These are phyloP conservation scores for Camelina sativa DNA, from an alignment of 345 rosid species.

Conservation along the genomic window DNA sequence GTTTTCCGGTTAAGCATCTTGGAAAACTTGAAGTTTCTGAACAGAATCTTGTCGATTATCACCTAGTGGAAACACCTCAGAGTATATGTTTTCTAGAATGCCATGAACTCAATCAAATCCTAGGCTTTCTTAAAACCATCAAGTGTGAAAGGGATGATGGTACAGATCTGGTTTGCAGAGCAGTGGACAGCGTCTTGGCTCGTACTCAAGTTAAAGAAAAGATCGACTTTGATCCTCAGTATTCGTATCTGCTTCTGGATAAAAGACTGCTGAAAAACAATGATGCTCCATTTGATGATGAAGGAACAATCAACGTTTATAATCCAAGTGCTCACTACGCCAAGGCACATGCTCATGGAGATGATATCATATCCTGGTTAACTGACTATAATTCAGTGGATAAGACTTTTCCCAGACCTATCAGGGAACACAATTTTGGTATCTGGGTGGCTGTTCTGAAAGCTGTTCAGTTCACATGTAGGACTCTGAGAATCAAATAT, in stretches of 20 bases:
- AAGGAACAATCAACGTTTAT: conserved; percentile 2
- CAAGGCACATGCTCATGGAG: conserved; percentile 27
- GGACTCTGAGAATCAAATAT: conserved; percentile 4
- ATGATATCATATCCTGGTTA: conserved; percentile 34
- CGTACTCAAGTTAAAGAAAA: conserved; percentile 16
- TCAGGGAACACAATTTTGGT: conserved; percentile 14
- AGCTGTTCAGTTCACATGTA: conserved; percentile 23
- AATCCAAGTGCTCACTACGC: conserved; percentile 16
- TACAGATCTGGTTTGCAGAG: conserved; percentile 23
- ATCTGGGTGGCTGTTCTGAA: conserved; percentile 31
- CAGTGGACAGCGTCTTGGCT: conserved; percentile 12
- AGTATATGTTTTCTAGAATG: conserved; percentile 34
- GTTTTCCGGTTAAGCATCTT: conserved; percentile 1
- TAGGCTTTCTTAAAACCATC: conserved; percentile 2
- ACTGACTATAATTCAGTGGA: not conserved
- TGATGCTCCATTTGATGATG: not conserved
- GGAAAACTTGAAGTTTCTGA: conserved; percentile 5
- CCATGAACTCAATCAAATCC: conserved; percentile 23
- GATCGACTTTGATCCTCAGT: conserved; percentile 19
- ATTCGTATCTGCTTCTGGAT: conserved; percentile 34
- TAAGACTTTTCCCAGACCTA: conserved; percentile 3
- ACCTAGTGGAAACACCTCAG: conserved; percentile 27
- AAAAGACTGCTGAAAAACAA: conserved; percentile 17
- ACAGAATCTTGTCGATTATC: not conserved
- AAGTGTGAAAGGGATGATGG: conserved; percentile 25